Base-by-base conservation (phyloP, 2,329 filamentous ascomycete species). In the Aspergillus sojae region DNA sequence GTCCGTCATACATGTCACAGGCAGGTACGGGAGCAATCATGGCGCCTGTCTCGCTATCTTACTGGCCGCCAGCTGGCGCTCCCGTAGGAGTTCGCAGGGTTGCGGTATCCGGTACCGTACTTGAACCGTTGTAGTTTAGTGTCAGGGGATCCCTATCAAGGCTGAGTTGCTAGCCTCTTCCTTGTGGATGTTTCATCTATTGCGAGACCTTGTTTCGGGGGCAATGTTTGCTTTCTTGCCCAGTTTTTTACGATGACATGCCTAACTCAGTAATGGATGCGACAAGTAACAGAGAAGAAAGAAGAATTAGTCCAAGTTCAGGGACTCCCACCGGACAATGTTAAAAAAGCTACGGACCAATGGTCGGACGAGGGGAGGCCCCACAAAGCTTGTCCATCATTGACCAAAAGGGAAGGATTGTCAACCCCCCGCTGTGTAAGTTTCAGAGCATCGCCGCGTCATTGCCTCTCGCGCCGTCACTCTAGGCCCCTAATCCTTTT, bases 331-430 rank as follows among this genome's bases (percentile, higher is more conserved):
- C 34, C 5, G 14, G 39, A n/a, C 14, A 7, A 41, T 46, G 43
- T 54, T 55, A 12, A 55, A 55, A 36, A 55, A 21, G 7, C n/a
- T 11, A 23, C 21, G 12, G 14, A 26, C 52, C 52, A 39, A 54
- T 39, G 50, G 28, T 11, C 14, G 5, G n/a, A 28, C 19, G 23
- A 14, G 11, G 19, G 16, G 12, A 30, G 7, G 30, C 50, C 26
- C 59, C 59, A 61, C 41, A 61, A 61, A 61, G 59, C 59, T 61
- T 56, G 58, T 55, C 50, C 50, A 60, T 60, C 58, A 43, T 53
- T 14, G 10, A 53, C 58, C 11, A 32, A 61, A 39, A 3, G 6
- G 59, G 59, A 56, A 61, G 41, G 58, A 61, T 57, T 50, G 53
- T 41, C 59, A 6, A 28, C 28, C 52, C 32, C 32, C 46, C 45